Percentiles rank a stretch among this genome's conserved stretches.
phyloP scores from a whole-genome alignment of 176 grass and related monocot species.

The Musa schizocarpa region DNA sequence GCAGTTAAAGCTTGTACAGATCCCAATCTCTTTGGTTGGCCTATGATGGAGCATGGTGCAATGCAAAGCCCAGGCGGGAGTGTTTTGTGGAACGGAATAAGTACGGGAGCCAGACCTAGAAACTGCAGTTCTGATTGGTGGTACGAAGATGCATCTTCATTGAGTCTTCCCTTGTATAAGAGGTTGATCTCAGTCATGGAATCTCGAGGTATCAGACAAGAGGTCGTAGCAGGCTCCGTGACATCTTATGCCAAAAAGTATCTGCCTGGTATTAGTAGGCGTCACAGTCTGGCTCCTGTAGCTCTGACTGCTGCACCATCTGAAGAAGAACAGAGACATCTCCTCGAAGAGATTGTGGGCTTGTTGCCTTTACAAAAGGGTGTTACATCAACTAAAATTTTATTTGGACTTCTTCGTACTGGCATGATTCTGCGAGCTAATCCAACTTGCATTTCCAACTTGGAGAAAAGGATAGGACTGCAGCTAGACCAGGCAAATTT shows the following conservation, averaged over 20 bases:
- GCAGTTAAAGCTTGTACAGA: slow-evolving; percentile 12
- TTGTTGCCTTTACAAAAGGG: slow-evolving; percentile 11
- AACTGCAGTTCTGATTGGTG: slow-evolving; percentile 13
- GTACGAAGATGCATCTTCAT: slow-evolving; percentile 4
- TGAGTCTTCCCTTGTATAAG: slow-evolving; percentile 3
- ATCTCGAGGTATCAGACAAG: slow-evolving; percentile 7
- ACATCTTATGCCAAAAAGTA: slow-evolving; percentile 5
- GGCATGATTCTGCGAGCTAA: slow-evolving; percentile 12
- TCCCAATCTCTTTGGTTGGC: slow-evolving; percentile 4
- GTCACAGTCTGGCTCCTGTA: not conserved
- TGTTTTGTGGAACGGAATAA: slow-evolving; percentile 13
- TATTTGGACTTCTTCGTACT: slow-evolving; percentile 7
- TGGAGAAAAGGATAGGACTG: slow-evolving; percentile 11
- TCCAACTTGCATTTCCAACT: slow-evolving; percentile 8
- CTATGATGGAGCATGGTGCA: not conserved
- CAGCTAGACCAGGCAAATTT: slow-evolving; percentile 7
- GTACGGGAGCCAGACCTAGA: slow-evolving; percentile 13
- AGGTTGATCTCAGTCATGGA: slow-evolving; percentile 15
- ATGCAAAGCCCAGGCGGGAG: slow-evolving; percentile 21
- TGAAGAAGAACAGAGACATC: slow-evolving; percentile 9
- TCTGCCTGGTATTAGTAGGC: slow-evolving; percentile 5
- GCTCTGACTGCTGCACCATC: not conserved
- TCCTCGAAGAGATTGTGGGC: slow-evolving; percentile 4
- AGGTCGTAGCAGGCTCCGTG: slow-evolving; percentile 4
- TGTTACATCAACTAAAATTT: not conserved